Evolutionary conservation across 2,329 filamentous ascomycete species (phyloP).

Genomic region (Scortechinia acanthostroma): DNA sequence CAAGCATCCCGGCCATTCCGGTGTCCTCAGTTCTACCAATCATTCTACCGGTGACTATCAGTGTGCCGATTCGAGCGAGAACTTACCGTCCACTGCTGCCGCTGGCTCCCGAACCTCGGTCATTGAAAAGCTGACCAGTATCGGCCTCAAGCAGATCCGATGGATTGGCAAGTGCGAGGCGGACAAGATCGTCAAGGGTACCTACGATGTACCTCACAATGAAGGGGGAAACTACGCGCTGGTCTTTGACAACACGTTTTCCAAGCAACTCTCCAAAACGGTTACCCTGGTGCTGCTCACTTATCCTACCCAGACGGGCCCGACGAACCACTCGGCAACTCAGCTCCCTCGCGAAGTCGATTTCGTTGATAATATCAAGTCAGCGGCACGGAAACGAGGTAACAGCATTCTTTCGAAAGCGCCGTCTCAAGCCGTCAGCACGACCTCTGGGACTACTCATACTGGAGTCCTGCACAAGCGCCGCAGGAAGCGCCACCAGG

Average conservation of each 20-base stretch:
- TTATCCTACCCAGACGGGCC: constrained; percentile 64
- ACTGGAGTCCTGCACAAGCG: constrained; percentile 83
- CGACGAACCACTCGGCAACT: background rate
- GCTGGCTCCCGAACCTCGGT: constrained; percentile 24
- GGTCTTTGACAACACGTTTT: constrained; percentile 98
- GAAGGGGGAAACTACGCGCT: constrained; percentile 91
- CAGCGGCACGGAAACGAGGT: background rate
- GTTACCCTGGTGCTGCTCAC: constrained; percentile 91
- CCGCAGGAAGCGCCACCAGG: constrained; percentile 85
- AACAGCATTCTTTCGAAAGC: background rate
- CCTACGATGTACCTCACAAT: constrained; percentile 67
- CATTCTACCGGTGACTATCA: constrained; percentile 25
- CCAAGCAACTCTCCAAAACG: constrained; percentile 87
- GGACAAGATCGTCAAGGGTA: constrained; percentile 88
- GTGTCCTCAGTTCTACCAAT: constrained; percentile 18
- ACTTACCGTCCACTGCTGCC: constrained; percentile 28
- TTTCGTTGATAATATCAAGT: background rate
- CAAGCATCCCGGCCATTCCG: constrained; percentile 73
- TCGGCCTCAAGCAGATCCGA: constrained; percentile 65
- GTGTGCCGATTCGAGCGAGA: constrained; percentile 10
- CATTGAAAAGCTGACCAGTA: constrained; percentile 53
- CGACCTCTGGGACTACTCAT: constrained; percentile 52
- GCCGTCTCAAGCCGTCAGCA: constrained; percentile 17
- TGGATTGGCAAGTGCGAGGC: constrained; percentile 96
- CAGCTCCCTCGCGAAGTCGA: background rate